A percentile compares a stretch with the other conserved stretches of the same genome.
These are phyloP conservation scores for Leptographium lundbergii DNA, from an alignment of 2,329 filamentous ascomycete genomes.

Conservation along the genomic window DNA sequence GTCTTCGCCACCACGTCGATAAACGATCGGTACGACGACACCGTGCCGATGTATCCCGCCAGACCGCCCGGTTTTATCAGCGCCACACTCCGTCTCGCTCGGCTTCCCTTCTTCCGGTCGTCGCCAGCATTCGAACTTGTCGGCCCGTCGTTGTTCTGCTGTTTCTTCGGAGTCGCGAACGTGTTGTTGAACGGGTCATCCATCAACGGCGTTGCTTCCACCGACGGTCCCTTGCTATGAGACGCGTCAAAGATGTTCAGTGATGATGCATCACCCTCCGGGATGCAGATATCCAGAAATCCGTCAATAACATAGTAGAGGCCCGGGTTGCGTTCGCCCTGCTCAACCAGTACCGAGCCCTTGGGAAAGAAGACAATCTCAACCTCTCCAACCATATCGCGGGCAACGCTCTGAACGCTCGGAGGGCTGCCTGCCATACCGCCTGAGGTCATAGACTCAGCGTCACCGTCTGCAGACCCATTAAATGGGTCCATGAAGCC, in stretches of 20 bases:
- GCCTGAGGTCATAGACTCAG: slow-evolving; percentile 70
- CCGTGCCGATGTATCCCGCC: slow-evolving; percentile 85
- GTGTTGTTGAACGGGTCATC: background rate
- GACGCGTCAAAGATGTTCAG: slow-evolving; percentile 25
- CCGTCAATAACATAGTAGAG: slow-evolving; percentile 97
- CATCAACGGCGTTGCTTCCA: background rate
- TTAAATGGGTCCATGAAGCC: slow-evolving; percentile 83
- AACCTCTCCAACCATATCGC: slow-evolving; percentile 81
- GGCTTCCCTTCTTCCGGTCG: slow-evolving; percentile 32
- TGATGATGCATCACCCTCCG: slow-evolving; percentile 42
- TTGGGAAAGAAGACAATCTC: slow-evolving; percentile 98
- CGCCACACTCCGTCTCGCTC: slow-evolving; percentile 58
- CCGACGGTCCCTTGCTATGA: slow-evolving; percentile 8
- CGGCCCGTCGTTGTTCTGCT: background rate
- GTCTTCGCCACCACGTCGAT: slow-evolving; percentile 96
- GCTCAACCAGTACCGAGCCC: slow-evolving; percentile 85
- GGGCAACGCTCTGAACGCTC: slow-evolving; percentile 52
- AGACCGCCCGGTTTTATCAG: slow-evolving; percentile 90
- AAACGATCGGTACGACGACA: slow-evolving; percentile 91
- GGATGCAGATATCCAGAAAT: slow-evolving; percentile 88
- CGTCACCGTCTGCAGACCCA: slow-evolving; percentile 64
- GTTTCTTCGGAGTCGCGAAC: background rate
- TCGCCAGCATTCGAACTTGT: slow-evolving; percentile 13
- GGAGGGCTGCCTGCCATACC: slow-evolving; percentile 41
- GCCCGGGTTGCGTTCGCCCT: slow-evolving; percentile 92